Evolutionary conservation across 805 yeast species (phyloP).

Genomic region (Saccharomyces mikatae): DNA sequence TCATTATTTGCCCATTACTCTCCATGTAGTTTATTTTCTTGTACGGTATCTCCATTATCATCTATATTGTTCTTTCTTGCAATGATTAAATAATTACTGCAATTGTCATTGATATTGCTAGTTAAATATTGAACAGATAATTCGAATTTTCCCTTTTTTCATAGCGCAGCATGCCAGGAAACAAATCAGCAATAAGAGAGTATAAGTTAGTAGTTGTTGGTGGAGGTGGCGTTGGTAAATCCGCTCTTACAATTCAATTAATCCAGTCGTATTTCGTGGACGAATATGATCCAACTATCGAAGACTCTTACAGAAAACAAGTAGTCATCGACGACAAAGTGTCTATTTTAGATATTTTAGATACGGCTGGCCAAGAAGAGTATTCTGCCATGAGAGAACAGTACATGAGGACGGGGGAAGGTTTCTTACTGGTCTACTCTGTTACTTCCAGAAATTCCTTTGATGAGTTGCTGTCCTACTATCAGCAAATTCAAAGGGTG

Average conservation of each 20-base stretch:
- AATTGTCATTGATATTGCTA: neutral
- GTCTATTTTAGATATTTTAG: constrained; percentile 77
- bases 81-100: neutral
- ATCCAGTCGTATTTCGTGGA: constrained; percentile 93
- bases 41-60: neutral
- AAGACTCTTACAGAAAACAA: constrained; percentile 83
- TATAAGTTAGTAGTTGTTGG: constrained; percentile 94
- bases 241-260: constrained; percentile 90
- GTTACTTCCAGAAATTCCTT: constrained; percentile 79
- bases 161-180: constrained; percentile 11
- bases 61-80: neutral
- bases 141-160: neutral
- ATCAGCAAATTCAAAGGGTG: constrained; percentile 70
- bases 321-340: constrained; percentile 75
- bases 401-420: constrained; percentile 94
- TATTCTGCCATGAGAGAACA: constrained; percentile 90
- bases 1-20: neutral
- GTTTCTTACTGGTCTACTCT: constrained; percentile 80
- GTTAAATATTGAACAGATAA: neutral
- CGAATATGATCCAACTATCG: constrained; percentile 97
- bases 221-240: constrained; percentile 98
- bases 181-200: constrained; percentile 48
- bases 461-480: constrained; percentile 74
- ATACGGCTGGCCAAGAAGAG: constrained; percentile 98
- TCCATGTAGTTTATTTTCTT: neutral